Evolutionary conservation across 495 filamentous ascomycete species (phyloP).

Genomic region (Hypoxylon lenormandii): DNA sequence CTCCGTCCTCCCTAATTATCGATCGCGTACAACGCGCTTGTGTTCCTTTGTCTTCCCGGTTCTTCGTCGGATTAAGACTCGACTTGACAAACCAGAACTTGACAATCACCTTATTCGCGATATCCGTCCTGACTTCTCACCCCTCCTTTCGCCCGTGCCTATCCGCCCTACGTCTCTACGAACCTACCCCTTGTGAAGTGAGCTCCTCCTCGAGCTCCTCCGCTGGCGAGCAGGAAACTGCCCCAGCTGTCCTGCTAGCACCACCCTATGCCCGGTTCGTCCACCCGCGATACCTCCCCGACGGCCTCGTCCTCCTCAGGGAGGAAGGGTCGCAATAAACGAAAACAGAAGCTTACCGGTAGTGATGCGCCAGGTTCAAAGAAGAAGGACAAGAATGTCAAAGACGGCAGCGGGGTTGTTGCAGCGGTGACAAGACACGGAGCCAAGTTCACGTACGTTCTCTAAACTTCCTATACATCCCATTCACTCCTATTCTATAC

Average conservation of each 20-base stretch:
- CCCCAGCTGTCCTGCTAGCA: slow-evolving; percentile 44
- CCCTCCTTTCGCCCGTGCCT: neutral
- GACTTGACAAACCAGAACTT: neutral
- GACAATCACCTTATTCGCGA: slow-evolving; percentile 25
- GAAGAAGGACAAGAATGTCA: slow-evolving; percentile 67
- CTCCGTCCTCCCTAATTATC: slow-evolving; percentile 14
- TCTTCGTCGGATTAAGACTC: slow-evolving; percentile 29
- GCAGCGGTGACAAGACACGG: slow-evolving; percentile 66
- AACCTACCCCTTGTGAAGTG: slow-evolving; percentile 30
- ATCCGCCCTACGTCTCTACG: slow-evolving; percentile 14
- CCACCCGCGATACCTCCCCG: slow-evolving; percentile 51
- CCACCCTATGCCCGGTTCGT: slow-evolving; percentile 64
- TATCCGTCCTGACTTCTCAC: slow-evolving; percentile 5
- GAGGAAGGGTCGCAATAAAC: slow-evolving; percentile 48
- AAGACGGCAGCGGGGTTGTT: slow-evolving; percentile 63
- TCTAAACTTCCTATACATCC: no score
- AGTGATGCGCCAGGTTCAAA: slow-evolving; percentile 55
- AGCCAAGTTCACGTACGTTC: slow-evolving; percentile 63
- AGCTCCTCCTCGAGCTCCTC: slow-evolving; percentile 49
- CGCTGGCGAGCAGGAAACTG: slow-evolving; percentile 59
- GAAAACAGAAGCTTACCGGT: slow-evolving; percentile 49
- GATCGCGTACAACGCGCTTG: slow-evolving; percentile 47
- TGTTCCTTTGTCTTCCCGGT: slow-evolving; percentile 39
- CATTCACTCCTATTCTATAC: neutral
- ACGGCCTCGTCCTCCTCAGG: slow-evolving; percentile 46